Conservation (phyloP, 1,139 yeast species). For the Taiozyma sp. region DNA sequence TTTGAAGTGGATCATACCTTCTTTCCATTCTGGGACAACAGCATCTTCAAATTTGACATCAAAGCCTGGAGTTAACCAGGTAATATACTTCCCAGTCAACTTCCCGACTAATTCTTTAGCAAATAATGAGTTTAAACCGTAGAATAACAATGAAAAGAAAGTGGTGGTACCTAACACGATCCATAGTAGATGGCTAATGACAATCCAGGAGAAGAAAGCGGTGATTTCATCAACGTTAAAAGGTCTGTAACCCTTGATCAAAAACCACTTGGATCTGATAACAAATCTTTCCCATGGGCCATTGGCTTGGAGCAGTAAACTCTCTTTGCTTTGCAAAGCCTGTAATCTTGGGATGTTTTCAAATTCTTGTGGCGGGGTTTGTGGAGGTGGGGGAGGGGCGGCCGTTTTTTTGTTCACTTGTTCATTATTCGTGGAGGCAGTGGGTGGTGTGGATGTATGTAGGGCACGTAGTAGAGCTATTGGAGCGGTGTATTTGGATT, state of each 20-base stretch:
- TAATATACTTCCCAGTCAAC: constrained; percentile 28
- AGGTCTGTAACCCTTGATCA: constrained; percentile 45
- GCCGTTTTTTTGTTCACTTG: neutral
- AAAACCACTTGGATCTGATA: constrained; percentile 53
- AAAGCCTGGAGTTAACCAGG: constrained; percentile 29
- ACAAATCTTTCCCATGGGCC: constrained; percentile 39
- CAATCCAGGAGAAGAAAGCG: constrained; percentile 52
- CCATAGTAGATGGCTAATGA: constrained; percentile 53
- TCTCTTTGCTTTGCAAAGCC: constrained; percentile 24
- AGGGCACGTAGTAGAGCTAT: neutral
- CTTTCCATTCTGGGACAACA: constrained; percentile 39
- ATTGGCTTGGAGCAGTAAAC: constrained; percentile 39
- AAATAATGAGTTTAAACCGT: constrained; percentile 37
- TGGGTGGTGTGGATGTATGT: neutral
- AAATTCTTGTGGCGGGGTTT: neutral
- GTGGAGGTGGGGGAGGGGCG: neutral
- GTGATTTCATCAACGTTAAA: constrained; percentile 48
- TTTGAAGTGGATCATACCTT: constrained; percentile 56
- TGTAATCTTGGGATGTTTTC: neutral
- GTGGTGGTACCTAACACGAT: constrained; percentile 61
- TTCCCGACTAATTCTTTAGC: constrained; percentile 34
- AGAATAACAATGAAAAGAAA: constrained; percentile 47
- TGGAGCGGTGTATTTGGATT: neutral
- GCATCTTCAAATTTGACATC: constrained; percentile 44
- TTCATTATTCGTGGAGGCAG: neutral